These are phyloP conservation scores for Letharia lupina DNA, from an alignment of 495 filamentous ascomycete genomes.

Conservation along the genomic window DNA sequence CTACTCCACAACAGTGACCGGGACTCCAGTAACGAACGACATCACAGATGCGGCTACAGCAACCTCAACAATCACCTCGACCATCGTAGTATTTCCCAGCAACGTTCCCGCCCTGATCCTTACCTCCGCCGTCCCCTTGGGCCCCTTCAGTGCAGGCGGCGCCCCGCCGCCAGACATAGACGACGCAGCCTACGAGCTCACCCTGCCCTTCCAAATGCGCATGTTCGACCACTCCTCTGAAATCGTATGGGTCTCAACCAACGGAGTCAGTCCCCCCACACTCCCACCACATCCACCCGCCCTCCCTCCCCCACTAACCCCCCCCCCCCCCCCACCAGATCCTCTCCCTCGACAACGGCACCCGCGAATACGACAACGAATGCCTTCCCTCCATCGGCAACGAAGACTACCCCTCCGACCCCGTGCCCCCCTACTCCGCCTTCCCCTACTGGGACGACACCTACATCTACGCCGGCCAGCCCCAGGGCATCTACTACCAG, in stretches of 20 bases:
- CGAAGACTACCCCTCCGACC: not conserved
- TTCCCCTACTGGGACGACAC: conserved; percentile 11
- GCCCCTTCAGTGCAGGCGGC: not conserved
- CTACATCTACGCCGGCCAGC: conserved; percentile 2
- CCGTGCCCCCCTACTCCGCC: not conserved
- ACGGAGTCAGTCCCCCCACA: not conserved
- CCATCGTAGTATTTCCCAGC: not conserved
- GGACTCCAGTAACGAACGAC: not conserved
- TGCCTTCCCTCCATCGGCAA: conserved; percentile 4
- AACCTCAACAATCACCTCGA: not conserved
- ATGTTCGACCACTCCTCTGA: conserved; percentile 11
- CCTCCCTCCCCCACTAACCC: not conserved
- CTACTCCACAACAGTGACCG: not conserved
- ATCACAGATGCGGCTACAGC: conserved; percentile 1
- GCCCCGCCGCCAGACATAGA: conserved; percentile 3
- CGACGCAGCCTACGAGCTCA: conserved; percentile 10
- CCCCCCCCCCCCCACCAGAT: not conserved
- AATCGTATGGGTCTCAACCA: conserved; percentile 6
- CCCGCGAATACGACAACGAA: conserved; percentile 5
- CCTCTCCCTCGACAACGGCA: conserved; percentile 9
- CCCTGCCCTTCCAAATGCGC: not conserved
- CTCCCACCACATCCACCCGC: not conserved
- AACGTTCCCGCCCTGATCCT: not conserved
- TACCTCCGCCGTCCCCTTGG: not conserved
- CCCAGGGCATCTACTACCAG: conserved; percentile 13